A percentile compares a stretch with the other conserved stretches of the same genome.
Conservation (phyloP, 129 eudicot genomes). For the Pseudognaphalium luteoalbum region DNA sequence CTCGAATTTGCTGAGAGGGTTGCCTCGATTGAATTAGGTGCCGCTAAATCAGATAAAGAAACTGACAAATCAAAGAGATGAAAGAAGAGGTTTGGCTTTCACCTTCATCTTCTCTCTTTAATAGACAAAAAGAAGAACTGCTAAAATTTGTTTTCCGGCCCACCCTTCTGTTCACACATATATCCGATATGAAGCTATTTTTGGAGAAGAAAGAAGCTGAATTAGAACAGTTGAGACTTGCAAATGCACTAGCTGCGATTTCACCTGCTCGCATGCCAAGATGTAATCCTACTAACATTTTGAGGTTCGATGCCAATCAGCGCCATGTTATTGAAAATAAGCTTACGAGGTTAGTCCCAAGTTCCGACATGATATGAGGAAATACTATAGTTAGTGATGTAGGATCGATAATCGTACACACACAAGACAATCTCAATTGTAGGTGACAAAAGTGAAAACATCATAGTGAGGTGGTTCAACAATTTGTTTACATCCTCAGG, state of each 20-base stretch:
- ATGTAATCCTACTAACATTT: constrained; percentile 39
- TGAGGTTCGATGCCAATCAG: constrained; percentile 53
- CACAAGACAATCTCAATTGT: background rate
- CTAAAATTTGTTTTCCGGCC: background rate
- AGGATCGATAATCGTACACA: background rate
- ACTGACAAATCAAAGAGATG: constrained; percentile 67
- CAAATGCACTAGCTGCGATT: constrained; percentile 40
- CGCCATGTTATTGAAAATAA: constrained; percentile 49
- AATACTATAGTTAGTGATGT: background rate
- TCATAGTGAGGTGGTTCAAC: background rate
- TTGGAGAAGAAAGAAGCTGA: constrained; percentile 91
- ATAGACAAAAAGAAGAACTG: constrained; percentile 10
- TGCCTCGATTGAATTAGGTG: constrained; percentile 90
- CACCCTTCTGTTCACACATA: constrained; percentile 40
- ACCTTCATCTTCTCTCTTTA: constrained; percentile 17
- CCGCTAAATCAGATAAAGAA: constrained; percentile 88
- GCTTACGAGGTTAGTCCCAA: constrained; percentile 53
- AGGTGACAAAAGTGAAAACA: background rate
- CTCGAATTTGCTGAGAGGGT: constrained; percentile 96
- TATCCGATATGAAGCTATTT: constrained; percentile 62
- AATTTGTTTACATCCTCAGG: background rate
- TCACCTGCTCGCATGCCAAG: constrained; percentile 66
- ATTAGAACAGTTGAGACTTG: constrained; percentile 60
- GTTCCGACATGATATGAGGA: background rate
- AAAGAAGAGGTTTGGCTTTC: constrained; percentile 74